A percentile compares a stretch with the other conserved stretches of the same genome.
phyloP scores from a whole-genome alignment of 179 eudicot species.

The Camellia oleifera region DNA sequence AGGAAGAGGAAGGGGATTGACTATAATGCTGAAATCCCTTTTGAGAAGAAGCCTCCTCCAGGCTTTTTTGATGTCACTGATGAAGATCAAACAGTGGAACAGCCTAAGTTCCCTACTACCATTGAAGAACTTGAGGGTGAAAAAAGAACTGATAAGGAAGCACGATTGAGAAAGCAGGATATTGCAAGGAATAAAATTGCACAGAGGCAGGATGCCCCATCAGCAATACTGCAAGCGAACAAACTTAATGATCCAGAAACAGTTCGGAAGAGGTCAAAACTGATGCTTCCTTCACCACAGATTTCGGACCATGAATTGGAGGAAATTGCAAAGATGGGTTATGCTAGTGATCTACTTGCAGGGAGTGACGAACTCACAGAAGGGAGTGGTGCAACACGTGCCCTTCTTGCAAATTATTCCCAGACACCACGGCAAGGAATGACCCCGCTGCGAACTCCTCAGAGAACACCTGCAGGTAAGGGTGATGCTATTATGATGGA shows the following conservation, averaged over 20 bases:
- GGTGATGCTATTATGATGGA: conserved; percentile 99
- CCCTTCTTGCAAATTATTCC: conserved; percentile 84
- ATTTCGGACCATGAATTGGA: conserved; percentile 92
- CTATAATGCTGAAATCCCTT: conserved; percentile 96
- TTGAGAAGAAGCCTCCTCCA: conserved; percentile 93
- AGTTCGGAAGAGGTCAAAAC: conserved; percentile 81
- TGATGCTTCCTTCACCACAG: conserved; percentile 97
- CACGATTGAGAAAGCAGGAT: conserved; percentile 88
- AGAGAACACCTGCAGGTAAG: conserved; percentile 93
- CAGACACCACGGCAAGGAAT: conserved; percentile 94
- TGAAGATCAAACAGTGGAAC: conserved; percentile 80
- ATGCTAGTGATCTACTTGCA: conserved; percentile 74
- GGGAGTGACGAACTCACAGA: conserved; percentile 78
- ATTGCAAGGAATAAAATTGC: conserved; percentile 92
- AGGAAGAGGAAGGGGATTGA: conserved; percentile 95
- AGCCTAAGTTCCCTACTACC: conserved; percentile 82
- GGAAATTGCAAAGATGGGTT: conserved; percentile 91
- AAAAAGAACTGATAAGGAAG: conserved; percentile 86
- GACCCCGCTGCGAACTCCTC: conserved; percentile 95
- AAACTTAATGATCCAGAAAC: conserved; percentile 95
- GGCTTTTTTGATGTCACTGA: conserved; percentile 85
- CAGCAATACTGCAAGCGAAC: conserved; percentile 95
- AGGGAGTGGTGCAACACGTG: conserved; percentile 94
- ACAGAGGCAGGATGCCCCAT: conserved; percentile 88
- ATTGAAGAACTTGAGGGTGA: conserved; percentile 98